These are phyloP conservation scores for Mayamaea pseudoterrestris DNA, from an alignment of 108 stramenopile genomes.

Conservation along the genomic window DNA sequence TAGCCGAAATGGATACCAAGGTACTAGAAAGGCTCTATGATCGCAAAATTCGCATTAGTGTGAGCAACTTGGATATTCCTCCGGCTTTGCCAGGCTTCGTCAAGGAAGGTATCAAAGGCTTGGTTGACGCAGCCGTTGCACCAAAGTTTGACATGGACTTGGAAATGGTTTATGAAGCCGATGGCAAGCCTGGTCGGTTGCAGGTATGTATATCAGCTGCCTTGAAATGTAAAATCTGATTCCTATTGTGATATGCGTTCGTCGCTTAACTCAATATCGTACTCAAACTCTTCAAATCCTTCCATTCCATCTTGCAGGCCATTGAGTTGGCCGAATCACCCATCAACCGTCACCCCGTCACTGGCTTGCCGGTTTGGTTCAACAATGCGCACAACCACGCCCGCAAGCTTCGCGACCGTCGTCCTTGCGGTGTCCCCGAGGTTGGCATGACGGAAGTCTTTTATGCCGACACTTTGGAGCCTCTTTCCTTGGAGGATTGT, in stretches of 20 bases:
- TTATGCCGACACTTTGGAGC: constrained; percentile 83
- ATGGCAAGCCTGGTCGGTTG: constrained; percentile 78
- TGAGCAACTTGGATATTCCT: constrained; percentile 73
- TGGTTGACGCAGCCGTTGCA: constrained; percentile 71
- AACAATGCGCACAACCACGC: constrained; percentile 87
- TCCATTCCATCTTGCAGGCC: constrained; percentile 25
- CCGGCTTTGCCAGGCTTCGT: constrained; percentile 43
- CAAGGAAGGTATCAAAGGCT: constrained; percentile 51
- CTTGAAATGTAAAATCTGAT: background rate
- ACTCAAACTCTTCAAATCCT: constrained; percentile 1
- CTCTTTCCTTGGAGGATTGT: constrained; percentile 71
- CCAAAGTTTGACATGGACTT: constrained; percentile 92
- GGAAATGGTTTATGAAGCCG: constrained; percentile 82
- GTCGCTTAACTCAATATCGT: constrained; percentile 1
- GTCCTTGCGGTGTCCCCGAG: constrained; percentile 85
- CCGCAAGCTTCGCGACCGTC: constrained; percentile 69
- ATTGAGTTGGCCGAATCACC: constrained; percentile 74
- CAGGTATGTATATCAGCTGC: constrained; percentile 20
- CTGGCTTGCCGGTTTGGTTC: constrained; percentile 83
- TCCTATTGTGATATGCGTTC: background rate
- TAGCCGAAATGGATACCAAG: constrained; percentile 66
- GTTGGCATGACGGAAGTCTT: constrained; percentile 92
- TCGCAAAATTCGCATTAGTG: constrained; percentile 69
- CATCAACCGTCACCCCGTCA: constrained; percentile 84
- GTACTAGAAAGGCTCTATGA: constrained; percentile 66